Base-by-base conservation (phyloP, 2,329 filamentous ascomycete species). In the Aspergillus novoparasiticus region DNA sequence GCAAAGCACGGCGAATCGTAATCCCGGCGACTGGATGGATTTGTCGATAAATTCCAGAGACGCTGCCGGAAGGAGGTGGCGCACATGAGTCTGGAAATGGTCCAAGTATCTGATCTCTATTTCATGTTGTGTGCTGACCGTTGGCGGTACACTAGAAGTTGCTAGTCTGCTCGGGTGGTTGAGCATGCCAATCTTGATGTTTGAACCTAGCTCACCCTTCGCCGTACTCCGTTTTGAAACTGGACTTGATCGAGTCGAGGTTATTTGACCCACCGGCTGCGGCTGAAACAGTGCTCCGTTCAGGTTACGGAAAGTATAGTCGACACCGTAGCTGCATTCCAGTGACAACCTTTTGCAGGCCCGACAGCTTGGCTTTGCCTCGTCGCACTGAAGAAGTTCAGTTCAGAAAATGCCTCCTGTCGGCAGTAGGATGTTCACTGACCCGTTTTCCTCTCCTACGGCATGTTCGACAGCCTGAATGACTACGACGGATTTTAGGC, bases 391-490 rank as follows among this genome's bases (percentile, higher is more conserved):
- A 4, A 19, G 1, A 8, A n/a, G 43, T 45, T 60, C 10, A 53
- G n/a, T 26, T 36, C 12, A 36, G 34, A 36, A 21, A 45, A 45
- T 23, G 19, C 11, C 0, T 16, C 21, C 1, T 28, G 11, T n/a
- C 5, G 6, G 10, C 6, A 16, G 10, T n/a, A 16, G 19, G 28
- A 23, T 14, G 23, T 2, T 23, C 21, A 62, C 61, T 51, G 2
- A 68, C 66, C 23, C 56, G 48, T 43, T 68, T 68, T 3, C 66
- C 66, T 57, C 66, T 62, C 26, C 55, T 56, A 1, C 64, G 64
- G 41, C 64, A 68, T 51, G 62, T 14, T 23, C 43, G 58, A 54
- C 66, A 68, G 11, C 66, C 66, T 2, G 66, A 59, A n/a, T 65
- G 64, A 12, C 36, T 61, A 0, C 61, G 61, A 3, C 39, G 56